These are phyloP conservation scores for Beta lomatogona DNA, from an alignment of 179 eudicot genomes.

Conservation along the genomic window DNA sequence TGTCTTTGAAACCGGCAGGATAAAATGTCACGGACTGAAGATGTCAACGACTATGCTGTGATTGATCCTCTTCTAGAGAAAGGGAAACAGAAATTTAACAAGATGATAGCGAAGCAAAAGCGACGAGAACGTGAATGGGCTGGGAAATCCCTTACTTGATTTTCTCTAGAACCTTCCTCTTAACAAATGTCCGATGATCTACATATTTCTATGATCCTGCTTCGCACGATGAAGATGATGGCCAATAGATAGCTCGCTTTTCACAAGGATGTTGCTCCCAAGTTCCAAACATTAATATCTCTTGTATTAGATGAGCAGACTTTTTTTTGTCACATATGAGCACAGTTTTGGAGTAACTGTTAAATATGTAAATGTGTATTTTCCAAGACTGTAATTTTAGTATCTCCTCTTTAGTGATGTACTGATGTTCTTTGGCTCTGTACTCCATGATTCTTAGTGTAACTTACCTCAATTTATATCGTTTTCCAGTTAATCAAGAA, in stretches of 20 bases:
- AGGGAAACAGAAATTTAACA: constrained; percentile 93
- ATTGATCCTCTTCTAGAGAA: constrained; percentile 85
- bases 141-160: constrained; percentile 83
- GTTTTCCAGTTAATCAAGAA: not conserved
- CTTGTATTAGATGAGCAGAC: not conserved
- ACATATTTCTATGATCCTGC: not conserved
- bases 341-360: not conserved
- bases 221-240: not conserved
- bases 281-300: not conserved
- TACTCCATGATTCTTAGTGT: not conserved
- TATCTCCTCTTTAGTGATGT: not conserved
- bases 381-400: not conserved
- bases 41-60: constrained; percentile 80
- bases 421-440: not conserved
- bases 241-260: not conserved
- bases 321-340: not conserved
- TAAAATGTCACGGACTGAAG: constrained; percentile 72
- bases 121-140: constrained; percentile 94
- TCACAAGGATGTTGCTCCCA: not conserved
- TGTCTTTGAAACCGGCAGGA: constrained; percentile 61
- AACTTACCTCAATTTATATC: too few relatives aligned
- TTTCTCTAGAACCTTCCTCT: not conserved
- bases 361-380: not conserved
- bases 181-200: not conserved
- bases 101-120: constrained; percentile 83